These are phyloP conservation scores for Sanguinoderma infundibulare DNA, from an alignment of 1,284 basidiomycete species.

Conservation along the genomic window DNA sequence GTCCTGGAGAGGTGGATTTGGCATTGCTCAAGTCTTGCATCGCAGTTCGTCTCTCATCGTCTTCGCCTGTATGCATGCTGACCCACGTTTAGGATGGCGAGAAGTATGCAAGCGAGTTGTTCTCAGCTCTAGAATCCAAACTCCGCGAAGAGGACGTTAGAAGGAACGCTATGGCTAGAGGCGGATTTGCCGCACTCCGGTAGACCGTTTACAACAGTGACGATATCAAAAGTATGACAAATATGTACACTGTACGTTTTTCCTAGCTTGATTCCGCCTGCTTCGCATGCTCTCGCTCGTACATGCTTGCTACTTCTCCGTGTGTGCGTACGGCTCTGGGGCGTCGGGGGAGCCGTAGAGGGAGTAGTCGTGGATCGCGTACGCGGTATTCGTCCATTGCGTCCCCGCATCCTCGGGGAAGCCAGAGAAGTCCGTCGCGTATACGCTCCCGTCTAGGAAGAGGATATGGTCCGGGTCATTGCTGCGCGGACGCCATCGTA, in stretches of 20 bases:
- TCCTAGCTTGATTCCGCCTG: not conserved
- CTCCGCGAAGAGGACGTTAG: constrained; percentile 36
- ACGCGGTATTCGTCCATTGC: constrained; percentile 74
- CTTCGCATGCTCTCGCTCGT: constrained; percentile 18
- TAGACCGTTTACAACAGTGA: constrained; percentile 6
- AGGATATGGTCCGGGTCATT: too few relatives aligned
- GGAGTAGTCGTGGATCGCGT: constrained; percentile 79
- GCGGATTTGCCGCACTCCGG: constrained; percentile 32
- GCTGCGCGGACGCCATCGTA: constrained; percentile 73
- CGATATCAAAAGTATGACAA: constrained; percentile 7
- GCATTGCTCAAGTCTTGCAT: constrained; percentile 53
- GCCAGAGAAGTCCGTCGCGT: too few relatives aligned
- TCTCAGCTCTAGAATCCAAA: constrained; percentile 1
- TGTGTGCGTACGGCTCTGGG: constrained; percentile 58
- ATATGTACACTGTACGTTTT: not conserved
- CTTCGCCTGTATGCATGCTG: not conserved
- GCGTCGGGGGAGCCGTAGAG: too few relatives aligned
- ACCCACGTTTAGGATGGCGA: constrained; percentile 1
- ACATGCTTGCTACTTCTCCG: too few relatives aligned
- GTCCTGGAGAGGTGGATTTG: constrained; percentile 55
- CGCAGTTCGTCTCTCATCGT: constrained; percentile 45
- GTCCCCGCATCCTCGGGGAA: too few relatives aligned
- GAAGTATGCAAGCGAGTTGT: constrained; percentile 2
- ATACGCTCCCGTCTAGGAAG: too few relatives aligned
- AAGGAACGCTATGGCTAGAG: constrained; percentile 39